A percentile compares a stretch with the other conserved stretches of the same genome.
Evolutionary conservation across 306 rosid genomes (phyloP).

Genomic region (Pachyrhizus erosus): DNA sequence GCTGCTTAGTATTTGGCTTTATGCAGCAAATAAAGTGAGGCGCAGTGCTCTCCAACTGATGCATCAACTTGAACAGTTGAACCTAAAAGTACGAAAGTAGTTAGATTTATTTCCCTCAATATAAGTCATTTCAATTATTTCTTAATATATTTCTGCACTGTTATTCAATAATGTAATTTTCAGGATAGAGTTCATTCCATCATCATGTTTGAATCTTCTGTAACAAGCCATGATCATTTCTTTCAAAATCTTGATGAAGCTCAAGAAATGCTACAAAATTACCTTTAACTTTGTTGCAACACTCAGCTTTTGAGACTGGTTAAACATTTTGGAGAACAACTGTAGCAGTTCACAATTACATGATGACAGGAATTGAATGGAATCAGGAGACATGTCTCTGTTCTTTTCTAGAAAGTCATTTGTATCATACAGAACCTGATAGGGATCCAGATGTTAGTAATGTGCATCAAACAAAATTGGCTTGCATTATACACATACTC

Average conservation of each 20-base stretch:
- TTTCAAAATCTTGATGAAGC: slow-evolving; percentile 25
- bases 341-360: slow-evolving; percentile 65
- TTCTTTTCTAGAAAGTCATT: slow-evolving; percentile 86
- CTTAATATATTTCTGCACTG: slow-evolving; percentile 4
- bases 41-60: slow-evolving; percentile 72
- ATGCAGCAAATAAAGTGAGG: slow-evolving; percentile 94
- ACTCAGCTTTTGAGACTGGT: slow-evolving; percentile 58
- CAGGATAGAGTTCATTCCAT: slow-evolving; percentile 30
- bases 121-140: slow-evolving; percentile 1
- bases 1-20: slow-evolving; percentile 79
- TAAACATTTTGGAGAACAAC: slow-evolving; percentile 63
- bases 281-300: slow-evolving; percentile 80
- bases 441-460: slow-evolving; percentile 46
- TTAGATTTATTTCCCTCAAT: slow-evolving; percentile 39
- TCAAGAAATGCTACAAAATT: slow-evolving; percentile 39
- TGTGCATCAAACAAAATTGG: slow-evolving; percentile 34
- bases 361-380: slow-evolving; percentile 71
- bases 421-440: slow-evolving; percentile 86
- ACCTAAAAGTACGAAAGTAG: slow-evolving; percentile 53
- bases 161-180: slow-evolving; percentile 18
- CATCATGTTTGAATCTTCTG: slow-evolving; percentile 30
- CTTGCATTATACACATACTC: slow-evolving; percentile 22
- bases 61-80: slow-evolving; percentile 78
- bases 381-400: slow-evolving; percentile 65
- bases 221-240: slow-evolving; percentile 22